Base-by-base conservation (phyloP, 2,329 filamentous ascomycete species). In the Diaporthe aspalathi region DNA sequence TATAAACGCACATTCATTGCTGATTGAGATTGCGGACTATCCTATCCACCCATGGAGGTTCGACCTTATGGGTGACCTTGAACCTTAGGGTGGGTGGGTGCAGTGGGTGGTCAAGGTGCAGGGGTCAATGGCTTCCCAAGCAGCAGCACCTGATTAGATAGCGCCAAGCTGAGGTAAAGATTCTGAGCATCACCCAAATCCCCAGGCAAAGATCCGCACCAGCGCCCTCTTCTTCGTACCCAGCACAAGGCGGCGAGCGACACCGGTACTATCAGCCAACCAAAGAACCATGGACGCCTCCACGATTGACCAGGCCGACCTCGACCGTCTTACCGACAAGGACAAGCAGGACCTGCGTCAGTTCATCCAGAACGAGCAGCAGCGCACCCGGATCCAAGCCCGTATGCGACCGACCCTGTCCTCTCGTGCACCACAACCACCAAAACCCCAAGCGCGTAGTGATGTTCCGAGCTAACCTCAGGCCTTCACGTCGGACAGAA, bases 261-360 rank as follows among this genome's bases (percentile, higher is more conserved):
- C 27, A 27, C 29, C 14, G 9, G 22, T 7, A 6, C 12, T 22
- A 68, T 11, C 67, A 27, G n/a, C 17, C 38, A 27, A 27, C n/a
- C 43, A 43, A 49, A 43, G 27, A 68, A 57, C 60, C 45, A 73
- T 73, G 72, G 72, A 73, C 57, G 11, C 54, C 29, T 29, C 75
- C 45, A 67, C 62, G 29, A 69, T 88, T 79, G 83, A 85, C 71
- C 83, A 87, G 73, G 77, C 90, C 78, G 93, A 95, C 79, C 84
- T 95, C 75, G 88, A 90, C 78, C 91, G 90, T 83, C 91, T 98
- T 80, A 92, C 89, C 78, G 91, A 93, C 73, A 88, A 89, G 79
- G 94, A 98, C 83, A 96, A 94, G 88, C 87, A 90, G 75, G 94
- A 98, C 83, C 88, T 99, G 53, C 93, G 94, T 78, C 91, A 94